These are phyloP conservation scores for Thalassiosira mediterranea DNA, from an alignment of 352 stramenopile genomes.

Conservation along the genomic window DNA sequence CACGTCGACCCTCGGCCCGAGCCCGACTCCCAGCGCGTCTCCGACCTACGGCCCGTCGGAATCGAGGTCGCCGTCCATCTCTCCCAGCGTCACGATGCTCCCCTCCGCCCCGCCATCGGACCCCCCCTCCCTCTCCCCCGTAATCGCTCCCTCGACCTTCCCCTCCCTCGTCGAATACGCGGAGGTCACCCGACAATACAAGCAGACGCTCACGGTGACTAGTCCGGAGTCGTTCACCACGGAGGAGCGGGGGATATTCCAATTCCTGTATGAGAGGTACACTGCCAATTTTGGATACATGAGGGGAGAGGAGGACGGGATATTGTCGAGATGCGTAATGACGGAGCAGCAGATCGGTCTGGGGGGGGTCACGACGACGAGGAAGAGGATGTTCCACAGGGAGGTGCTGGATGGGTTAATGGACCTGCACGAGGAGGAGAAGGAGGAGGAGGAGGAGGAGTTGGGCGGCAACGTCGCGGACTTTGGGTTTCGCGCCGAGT, in stretches of 20 bases:
- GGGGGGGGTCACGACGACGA: background rate
- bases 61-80: conserved; percentile 2
- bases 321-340: conserved; percentile 4
- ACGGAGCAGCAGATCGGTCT: conserved; percentile 19
- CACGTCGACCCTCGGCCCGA: background rate
- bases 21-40: background rate
- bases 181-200: background rate
- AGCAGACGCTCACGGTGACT: conserved; percentile 14
- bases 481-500: background rate
- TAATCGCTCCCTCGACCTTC: conserved; percentile 8
- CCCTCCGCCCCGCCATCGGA: conserved; percentile 3
- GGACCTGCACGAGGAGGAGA: background rate
- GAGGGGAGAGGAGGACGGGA: background rate
- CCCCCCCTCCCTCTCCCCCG: background rate
- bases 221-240: conserved; percentile 6
- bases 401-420: background rate
- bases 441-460: background rate
- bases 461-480: background rate
- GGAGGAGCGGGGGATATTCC: conserved; percentile 1
- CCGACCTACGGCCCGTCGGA: conserved; percentile 3
- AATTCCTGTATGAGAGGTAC: conserved; percentile 22
- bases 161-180: background rate
- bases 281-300: conserved; percentile 30
- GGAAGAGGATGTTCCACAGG: background rate
- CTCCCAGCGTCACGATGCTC: background rate